Evolutionary conservation across 345 rosid genomes (phyloP).

Genomic region (Firmiana major): DNA sequence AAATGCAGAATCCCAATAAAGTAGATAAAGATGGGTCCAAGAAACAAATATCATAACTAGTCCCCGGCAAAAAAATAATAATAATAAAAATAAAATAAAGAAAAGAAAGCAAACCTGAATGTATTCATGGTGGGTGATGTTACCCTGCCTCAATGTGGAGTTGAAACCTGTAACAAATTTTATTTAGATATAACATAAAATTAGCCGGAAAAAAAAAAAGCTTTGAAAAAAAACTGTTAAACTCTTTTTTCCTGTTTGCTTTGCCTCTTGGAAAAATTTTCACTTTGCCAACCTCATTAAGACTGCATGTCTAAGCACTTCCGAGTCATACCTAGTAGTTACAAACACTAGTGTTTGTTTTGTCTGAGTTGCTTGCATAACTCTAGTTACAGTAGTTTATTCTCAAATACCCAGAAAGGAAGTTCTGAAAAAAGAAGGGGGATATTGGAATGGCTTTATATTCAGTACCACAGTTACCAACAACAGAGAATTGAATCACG

Average conservation of each 20-base stretch:
- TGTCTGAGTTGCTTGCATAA: too few species aligned
- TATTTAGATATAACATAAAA: background rate
- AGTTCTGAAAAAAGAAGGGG: background rate
- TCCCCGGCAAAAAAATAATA: background rate
- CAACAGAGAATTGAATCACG: background rate
- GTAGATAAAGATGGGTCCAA: slow-evolving; percentile 14
- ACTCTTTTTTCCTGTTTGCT: background rate
- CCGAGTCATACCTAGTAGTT: background rate
- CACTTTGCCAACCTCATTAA: background rate
- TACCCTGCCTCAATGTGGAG: slow-evolving; percentile 96
- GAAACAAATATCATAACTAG: background rate
- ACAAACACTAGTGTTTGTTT: background rate
- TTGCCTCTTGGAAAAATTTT: background rate
- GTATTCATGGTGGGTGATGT: slow-evolving; percentile 94
- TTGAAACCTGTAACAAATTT: slow-evolving; percentile 71
- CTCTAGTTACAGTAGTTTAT: background rate
- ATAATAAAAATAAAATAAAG: background rate
- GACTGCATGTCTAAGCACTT: background rate
- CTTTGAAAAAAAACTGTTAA: background rate
- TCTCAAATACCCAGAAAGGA: background rate
- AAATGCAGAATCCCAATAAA: slow-evolving; percentile 4
- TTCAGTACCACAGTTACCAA: background rate
- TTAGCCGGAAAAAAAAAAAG: background rate
- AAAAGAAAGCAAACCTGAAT: slow-evolving; percentile 59
- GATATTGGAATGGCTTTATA: background rate